phyloP scores from a whole-genome alignment of 495 filamentous ascomycete species.

The Annulohypoxylon stygium region DNA sequence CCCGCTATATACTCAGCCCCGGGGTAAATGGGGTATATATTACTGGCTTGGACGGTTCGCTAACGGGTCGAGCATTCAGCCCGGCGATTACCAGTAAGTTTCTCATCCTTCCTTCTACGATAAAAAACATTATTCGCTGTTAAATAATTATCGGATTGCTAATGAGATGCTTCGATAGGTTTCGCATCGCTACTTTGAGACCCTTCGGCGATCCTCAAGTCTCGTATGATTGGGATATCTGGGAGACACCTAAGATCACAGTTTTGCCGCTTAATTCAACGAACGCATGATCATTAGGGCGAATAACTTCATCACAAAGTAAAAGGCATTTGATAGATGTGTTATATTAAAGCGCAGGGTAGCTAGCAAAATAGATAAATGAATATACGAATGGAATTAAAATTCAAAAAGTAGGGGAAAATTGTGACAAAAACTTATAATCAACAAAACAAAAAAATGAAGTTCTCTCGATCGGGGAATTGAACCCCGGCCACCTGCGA shows the following conservation, averaged over 20 bases:
- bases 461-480: slow-evolving; percentile 56
- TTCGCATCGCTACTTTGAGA: slow-evolving; percentile 37
- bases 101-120: neutral
- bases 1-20: slow-evolving; percentile 37
- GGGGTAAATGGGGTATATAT: slow-evolving; percentile 33
- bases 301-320: neutral
- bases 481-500: slow-evolving; percentile 58
- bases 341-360: too few species aligned
- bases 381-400: too few species aligned
- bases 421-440: too few species aligned
- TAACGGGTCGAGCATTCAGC: slow-evolving; percentile 45
- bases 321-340: too few species aligned
- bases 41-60: slow-evolving; percentile 49
- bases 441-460: too few species aligned
- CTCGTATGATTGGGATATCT: slow-evolving; percentile 41
- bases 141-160: neutral
- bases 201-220: slow-evolving; percentile 38
- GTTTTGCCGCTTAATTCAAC: slow-evolving; percentile 22
- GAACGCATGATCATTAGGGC: neutral
- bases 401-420: too few species aligned
- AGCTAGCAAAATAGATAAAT: too few species aligned
- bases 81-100: slow-evolving; percentile 46
- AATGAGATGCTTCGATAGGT: neutral
- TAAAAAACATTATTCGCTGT: neutral
- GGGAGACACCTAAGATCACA: slow-evolving; percentile 34